Conservation (phyloP, 2,329 filamentous ascomycete genomes). For the Aspergillus tanneri region DNA sequence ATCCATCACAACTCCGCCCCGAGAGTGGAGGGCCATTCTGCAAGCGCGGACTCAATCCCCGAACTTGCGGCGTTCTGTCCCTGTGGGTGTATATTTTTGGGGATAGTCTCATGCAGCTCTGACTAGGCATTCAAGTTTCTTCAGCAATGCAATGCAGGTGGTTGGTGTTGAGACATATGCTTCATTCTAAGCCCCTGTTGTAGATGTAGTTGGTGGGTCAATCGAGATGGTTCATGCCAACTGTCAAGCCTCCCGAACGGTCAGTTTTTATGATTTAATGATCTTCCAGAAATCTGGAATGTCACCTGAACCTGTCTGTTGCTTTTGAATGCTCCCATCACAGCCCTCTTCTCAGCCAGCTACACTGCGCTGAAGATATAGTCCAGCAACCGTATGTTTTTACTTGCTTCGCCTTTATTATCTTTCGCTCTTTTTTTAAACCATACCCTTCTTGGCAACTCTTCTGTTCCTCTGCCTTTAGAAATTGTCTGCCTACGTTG, state of each 20-base stretch:
- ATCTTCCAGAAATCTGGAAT: neutral
- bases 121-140: neutral
- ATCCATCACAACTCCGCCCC: slow-evolving; percentile 13
- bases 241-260: neutral
- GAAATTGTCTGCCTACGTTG: neutral
- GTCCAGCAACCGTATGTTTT: too few relatives aligned
- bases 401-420: neutral
- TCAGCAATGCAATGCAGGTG: neutral
- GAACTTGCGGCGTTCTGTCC: neutral
- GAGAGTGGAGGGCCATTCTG: slow-evolving; percentile 9
- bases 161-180: neutral
- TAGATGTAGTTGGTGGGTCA: neutral
- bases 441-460: neutral
- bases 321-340: neutral
- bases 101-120: neutral
- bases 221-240: neutral
- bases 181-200: neutral
- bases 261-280: neutral
- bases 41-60: slow-evolving; percentile 2
- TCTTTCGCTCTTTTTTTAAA: neutral
- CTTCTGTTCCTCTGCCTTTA: neutral
- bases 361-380: neutral
- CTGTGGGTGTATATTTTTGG: neutral
- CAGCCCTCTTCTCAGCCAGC: neutral
- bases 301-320: neutral